Evolutionary conservation across 2,329 filamentous ascomycete genomes (phyloP), one percentile per base, ranked within the genome.

Genomic region (Xylariaceae sp.): DNA sequence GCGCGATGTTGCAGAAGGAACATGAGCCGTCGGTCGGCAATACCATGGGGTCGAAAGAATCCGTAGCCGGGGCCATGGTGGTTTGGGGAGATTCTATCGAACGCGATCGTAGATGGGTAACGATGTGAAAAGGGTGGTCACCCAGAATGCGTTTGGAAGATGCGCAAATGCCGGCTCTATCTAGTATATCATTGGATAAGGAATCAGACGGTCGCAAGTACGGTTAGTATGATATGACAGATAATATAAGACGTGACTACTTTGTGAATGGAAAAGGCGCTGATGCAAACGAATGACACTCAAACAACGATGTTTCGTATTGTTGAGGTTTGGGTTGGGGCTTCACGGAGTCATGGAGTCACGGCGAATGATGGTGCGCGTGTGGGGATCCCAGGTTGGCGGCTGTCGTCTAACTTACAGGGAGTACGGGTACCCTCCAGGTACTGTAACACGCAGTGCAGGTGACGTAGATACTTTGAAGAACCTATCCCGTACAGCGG

Each of bases 1-100:
- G 57, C 21, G 78, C 72, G 62, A 87, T 87, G 57, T 68, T 70
- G 74, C 84, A 87, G 67, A 87, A 87, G 8, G 84, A 81, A 60
- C 84, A 87, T 37, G 67, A 63, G 21, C 67, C 65, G 37, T 63
- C 61, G n/a, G 70, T 57, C 16, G 69, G 65, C 22, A 68, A 50
- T 1, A 60, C 37, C 2, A 67, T 68, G 18, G 71, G 68, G 57
- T 74, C 73, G 61, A 74, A 75, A 39, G 59, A 26, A 8, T 8
- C 8, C 26, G 26, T 4, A 8, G 26, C 8, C 26, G 26, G 26
- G 47, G 52, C 29, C 49, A 52, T 58, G 47, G 34, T 37, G 44
- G 16, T 21, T 30, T 13, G 8, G 36, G 21, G 29, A 5, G 19
- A 6, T 48, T 22, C 15, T 44, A 36, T 6, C 8, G 12, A 37